These are phyloP conservation scores for Leonotis leonurus DNA, from an alignment of 257 asterid species.

Conservation along the genomic window DNA sequence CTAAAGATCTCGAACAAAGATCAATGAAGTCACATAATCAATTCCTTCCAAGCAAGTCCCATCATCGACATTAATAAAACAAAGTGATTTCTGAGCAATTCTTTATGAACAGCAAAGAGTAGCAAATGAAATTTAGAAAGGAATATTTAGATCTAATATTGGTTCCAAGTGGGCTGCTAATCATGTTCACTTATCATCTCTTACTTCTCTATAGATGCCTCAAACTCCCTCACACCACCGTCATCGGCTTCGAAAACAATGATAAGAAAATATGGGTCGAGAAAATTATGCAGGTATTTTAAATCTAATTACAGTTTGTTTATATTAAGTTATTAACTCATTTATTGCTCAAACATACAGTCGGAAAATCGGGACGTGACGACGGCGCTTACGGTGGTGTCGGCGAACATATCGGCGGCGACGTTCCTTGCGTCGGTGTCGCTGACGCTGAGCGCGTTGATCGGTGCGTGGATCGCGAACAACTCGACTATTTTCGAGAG, in stretches of 20 bases:
- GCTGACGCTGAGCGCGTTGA: slow-evolving; percentile 45
- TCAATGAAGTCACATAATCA: not conserved
- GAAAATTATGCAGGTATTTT: slow-evolving; percentile 63
- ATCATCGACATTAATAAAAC: slow-evolving; percentile 9
- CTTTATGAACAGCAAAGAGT: not conserved
- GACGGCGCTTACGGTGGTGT: slow-evolving; percentile 43
- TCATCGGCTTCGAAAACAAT: slow-evolving; percentile 58
- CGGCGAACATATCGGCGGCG: slow-evolving; percentile 44
- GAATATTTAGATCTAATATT: slow-evolving; percentile 47
- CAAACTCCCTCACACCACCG: slow-evolving; percentile 58
- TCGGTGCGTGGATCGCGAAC: slow-evolving; percentile 71
- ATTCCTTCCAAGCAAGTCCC: slow-evolving; percentile 27
- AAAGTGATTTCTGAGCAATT: not conserved
- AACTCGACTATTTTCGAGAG: slow-evolving; percentile 46
- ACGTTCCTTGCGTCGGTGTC: slow-evolving; percentile 48
- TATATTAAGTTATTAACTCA: too few relatives aligned
- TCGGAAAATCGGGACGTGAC: slow-evolving; percentile 32
- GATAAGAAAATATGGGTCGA: slow-evolving; percentile 57
- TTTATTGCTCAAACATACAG: too few relatives aligned
- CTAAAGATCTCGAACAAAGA: slow-evolving; percentile 5
- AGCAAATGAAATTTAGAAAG: slow-evolving; percentile 27
- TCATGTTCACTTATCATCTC: slow-evolving; percentile 53
- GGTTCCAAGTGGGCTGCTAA: slow-evolving; percentile 45
- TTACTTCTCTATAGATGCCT: slow-evolving; percentile 56
- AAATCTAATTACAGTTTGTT: too few relatives aligned